These are phyloP conservation scores for Tetraselmis striata DNA, from an alignment of 139 green algal species.

Conservation along the genomic window DNA sequence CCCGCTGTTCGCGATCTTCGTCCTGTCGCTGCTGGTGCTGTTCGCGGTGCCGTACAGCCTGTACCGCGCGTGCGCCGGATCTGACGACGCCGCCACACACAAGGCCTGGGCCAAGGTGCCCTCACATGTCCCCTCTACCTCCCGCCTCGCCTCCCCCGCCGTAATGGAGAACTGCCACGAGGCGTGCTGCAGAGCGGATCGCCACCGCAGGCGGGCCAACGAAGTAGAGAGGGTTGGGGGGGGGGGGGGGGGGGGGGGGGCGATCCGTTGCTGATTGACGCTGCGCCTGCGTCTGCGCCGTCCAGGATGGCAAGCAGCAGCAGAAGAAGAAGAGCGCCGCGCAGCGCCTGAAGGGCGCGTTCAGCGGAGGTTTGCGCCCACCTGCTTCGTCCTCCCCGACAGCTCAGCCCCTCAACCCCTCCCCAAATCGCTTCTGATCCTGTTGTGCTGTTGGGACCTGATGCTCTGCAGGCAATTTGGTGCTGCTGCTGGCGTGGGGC, in stretches of 20 bases:
- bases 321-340: too few relatives aligned
- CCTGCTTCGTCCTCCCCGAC: too few relatives aligned
- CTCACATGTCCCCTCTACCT: conserved; percentile 24
- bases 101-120: conserved; percentile 5
- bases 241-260: background rate
- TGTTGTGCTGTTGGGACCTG: too few relatives aligned
- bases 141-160: background rate
- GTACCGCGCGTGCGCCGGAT: conserved; percentile 39
- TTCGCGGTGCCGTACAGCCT: conserved; percentile 70
- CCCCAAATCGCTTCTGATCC: too few relatives aligned
- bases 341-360: too few relatives aligned
- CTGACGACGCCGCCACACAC: conserved; percentile 24
- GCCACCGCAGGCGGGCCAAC: too few relatives aligned
- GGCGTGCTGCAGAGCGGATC: too few relatives aligned
- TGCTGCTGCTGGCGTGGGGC: conserved; percentile 50
- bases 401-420: too few relatives aligned
- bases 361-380: too few relatives aligned
- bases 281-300: too few relatives aligned
- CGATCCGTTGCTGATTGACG: background rate
- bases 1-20: conserved; percentile 69
- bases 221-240: too few relatives aligned
- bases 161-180: conserved; percentile 14
- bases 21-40: conserved; percentile 60
- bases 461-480: conserved; percentile 45
- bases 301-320: too few relatives aligned